These are phyloP conservation scores for Dendrobium catenatum DNA, from an alignment of 106 monocot species.

Conservation along the genomic window DNA sequence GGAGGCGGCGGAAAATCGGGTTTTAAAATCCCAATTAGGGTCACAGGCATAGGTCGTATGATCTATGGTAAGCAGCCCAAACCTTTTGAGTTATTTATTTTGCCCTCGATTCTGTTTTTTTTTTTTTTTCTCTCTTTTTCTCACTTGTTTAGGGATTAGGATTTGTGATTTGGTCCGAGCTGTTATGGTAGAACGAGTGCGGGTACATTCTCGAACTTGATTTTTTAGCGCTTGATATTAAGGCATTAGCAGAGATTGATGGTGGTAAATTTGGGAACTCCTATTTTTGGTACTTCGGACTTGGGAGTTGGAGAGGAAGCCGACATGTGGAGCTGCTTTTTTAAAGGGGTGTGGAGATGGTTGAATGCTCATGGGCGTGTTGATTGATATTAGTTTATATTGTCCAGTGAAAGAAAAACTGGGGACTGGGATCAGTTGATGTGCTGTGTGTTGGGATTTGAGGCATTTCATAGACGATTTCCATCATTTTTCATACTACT, in stretches of 20 bases:
- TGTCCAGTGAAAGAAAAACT: background rate
- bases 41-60: background rate
- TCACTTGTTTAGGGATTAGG: background rate
- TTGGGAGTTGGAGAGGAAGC: background rate
- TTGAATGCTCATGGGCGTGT: background rate
- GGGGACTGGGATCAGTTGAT: background rate
- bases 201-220: background rate
- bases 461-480: background rate
- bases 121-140: background rate
- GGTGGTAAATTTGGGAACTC: background rate
- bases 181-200: background rate
- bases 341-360: background rate
- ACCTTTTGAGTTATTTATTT: background rate
- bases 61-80: conserved; percentile 4
- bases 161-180: background rate
- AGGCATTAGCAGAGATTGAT: background rate
- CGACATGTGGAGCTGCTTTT: background rate
- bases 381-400: background rate
- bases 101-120: conserved; percentile 1
- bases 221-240: background rate
- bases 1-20: background rate
- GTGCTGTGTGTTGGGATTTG: background rate
- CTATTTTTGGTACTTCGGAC: conserved; percentile 1
- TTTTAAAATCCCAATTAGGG: background rate
- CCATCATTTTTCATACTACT: background rate